Base-by-base conservation (phyloP, 2,329 filamentous ascomycete genomes). In the Penicillium sp. region DNA sequence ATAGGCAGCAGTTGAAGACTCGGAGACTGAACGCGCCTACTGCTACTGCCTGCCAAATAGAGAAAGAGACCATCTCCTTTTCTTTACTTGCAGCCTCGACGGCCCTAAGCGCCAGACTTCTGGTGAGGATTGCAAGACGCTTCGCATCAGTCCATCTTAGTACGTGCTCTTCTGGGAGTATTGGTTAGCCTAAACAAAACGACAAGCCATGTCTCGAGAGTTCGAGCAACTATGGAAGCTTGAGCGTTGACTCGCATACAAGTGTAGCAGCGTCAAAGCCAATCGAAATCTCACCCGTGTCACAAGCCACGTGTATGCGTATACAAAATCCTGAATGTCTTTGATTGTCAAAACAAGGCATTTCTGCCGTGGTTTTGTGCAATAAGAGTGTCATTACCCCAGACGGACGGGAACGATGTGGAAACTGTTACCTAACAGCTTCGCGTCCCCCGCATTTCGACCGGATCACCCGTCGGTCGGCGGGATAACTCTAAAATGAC, bases 391-490 rank as follows among this genome's bases (percentile, higher is more conserved):
- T 29, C 44, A 11, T 37, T 53, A 39, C 52, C 52, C 52, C 44
- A 53, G 52, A 53, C 53, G 48, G 54, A 46, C 49, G 59, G 59
- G 46, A 44, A 31, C 37, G 48, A 47, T 48, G 66, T 70, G 68
- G 64, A 70, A 70, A 60, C 65, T 64, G 62, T 70, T 70, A 70
- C 59, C 54, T 70, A 70, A 70, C 57, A 64, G 57, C 45, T 68
- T 53, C 52, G 16, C 50, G 33, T 56, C 68, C 67, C 68, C 68
- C 68, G 61, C 67, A 67, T 63, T 69, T 57, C 59, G 52, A 48
- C 53, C 33, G 47, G 39, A 50, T 9, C 53, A 52, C 62, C 39
- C 39, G 27, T 53, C 53, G 37, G 52, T 37, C 26, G 52, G 43
- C 43, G 55, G 52, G 37, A 57, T 54, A 62, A 64, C 62, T 64